Conservation (phyloP, 1,139 yeast species). For the Suhomyces choctaworum region DNA sequence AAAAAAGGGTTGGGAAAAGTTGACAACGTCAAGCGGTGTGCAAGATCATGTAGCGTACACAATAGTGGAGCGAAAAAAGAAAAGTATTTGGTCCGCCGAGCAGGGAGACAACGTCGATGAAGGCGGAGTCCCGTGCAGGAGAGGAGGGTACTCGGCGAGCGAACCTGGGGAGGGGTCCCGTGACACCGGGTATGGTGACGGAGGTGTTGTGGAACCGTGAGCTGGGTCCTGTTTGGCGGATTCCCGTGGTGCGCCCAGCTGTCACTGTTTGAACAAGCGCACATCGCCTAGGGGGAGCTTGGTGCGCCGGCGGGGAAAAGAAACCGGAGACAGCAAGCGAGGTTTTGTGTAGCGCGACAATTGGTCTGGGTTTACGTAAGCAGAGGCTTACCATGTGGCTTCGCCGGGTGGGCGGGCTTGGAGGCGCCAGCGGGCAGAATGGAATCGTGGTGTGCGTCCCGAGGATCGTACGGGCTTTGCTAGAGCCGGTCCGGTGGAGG, state of each 20-base stretch:
- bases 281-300: background rate
- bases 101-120: background rate
- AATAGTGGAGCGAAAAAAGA: background rate
- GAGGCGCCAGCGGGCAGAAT: background rate
- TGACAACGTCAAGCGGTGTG: background rate
- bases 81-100: background rate
- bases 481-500: too few species aligned
- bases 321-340: conserved; percentile 7
- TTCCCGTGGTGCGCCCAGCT: too few species aligned
- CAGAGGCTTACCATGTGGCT: too few species aligned
- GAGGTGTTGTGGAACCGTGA: too few species aligned
- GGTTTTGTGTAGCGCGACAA: conserved; percentile 4
- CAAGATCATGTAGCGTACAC: background rate
- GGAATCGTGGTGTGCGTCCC: too few species aligned
- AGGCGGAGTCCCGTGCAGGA: background rate
- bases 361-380: conserved; percentile 12
- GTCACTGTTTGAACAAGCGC: too few species aligned
- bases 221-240: too few species aligned
- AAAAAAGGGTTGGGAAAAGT: background rate
- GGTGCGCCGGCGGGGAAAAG: too few species aligned
- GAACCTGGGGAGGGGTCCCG: background rate
- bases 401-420: background rate
- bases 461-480: too few species aligned
- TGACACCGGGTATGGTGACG: background rate
- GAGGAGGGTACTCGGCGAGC: background rate